Percentiles rank a stretch among this genome's conserved stretches.
Evolutionary conservation across 441 rosid species (phyloP).

Genomic region (Erodium moschatum): DNA sequence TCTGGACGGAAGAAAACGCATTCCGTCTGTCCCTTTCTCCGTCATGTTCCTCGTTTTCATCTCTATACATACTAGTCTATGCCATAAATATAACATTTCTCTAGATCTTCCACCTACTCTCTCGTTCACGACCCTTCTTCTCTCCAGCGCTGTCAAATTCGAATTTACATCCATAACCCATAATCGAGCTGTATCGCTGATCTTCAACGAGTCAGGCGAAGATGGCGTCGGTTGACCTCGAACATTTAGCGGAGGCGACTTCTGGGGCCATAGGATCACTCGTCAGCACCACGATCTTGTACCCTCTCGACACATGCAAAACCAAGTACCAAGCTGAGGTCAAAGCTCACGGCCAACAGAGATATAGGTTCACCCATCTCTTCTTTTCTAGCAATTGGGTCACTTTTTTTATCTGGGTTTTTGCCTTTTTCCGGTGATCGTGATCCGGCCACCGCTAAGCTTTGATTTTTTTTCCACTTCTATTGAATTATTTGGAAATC

Average conservation of each 20-base stretch:
- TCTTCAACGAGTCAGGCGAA: too few relatives aligned
- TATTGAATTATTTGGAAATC: too few relatives aligned
- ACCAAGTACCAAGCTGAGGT: slow-evolving; percentile 3
- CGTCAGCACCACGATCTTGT: not conserved
- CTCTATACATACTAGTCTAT: not conserved
- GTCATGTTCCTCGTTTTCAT: not conserved
- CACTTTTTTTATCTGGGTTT: not conserved
- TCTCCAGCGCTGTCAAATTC: too few relatives aligned
- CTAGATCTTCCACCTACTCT: too few relatives aligned
- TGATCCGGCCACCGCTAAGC: not conserved
- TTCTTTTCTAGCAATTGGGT: not conserved
- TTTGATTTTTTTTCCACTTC: too few relatives aligned
- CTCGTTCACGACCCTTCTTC: too few relatives aligned
- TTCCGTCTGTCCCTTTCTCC: too few relatives aligned
- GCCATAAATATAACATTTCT: too few relatives aligned
- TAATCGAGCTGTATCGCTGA: too few relatives aligned
- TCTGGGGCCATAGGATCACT: not conserved
- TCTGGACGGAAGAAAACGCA: not conserved
- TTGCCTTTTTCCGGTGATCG: not conserved
- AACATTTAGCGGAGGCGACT: not conserved
- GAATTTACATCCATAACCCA: too few relatives aligned
- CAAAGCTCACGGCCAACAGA: not conserved
- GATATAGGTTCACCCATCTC: not conserved
- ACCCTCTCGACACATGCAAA: slow-evolving; percentile 4
- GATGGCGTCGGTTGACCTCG: not conserved